Conservation (phyloP, 495 filamentous ascomycete genomes). For the Xylaria scruposa region DNA sequence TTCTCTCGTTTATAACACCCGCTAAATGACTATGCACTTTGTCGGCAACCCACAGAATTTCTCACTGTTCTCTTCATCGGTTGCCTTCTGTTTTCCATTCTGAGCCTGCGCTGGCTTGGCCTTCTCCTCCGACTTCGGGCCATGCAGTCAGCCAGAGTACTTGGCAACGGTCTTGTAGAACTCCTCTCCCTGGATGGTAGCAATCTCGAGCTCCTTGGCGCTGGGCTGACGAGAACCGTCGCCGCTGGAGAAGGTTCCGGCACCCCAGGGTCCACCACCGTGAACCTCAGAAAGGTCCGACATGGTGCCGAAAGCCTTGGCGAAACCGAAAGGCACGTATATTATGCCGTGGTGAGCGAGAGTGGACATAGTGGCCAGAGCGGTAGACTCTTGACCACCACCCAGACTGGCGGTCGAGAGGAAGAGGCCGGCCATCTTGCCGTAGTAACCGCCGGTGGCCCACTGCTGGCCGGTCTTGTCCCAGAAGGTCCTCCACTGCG, state of each 20-base stretch:
- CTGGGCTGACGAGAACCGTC: conserved; percentile 85
- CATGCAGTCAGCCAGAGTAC: conserved; percentile 86
- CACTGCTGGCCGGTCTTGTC: conserved; percentile 81
- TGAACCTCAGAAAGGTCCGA: conserved; percentile 75
- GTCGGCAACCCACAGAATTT: conserved; percentile 39
- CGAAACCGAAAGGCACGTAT: conserved; percentile 94
- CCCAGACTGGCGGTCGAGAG: conserved; percentile 80
- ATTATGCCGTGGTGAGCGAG: conserved; percentile 92
- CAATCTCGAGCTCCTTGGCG: conserved; percentile 75
- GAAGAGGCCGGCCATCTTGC: conserved; percentile 94
- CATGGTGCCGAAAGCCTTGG: conserved; percentile 73
- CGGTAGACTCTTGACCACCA: conserved; percentile 93
- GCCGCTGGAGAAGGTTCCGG: conserved; percentile 83
- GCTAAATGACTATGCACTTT: conserved; percentile 36
- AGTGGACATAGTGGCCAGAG: conserved; percentile 82
- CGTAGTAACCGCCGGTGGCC: conserved; percentile 74
- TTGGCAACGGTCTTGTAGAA: conserved; percentile 85
- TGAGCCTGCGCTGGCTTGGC: conserved; percentile 28
- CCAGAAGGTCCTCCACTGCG: conserved; percentile 92
- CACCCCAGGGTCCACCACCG: conserved; percentile 91
- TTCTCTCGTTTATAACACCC: not conserved
- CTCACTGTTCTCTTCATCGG: conserved; percentile 25
- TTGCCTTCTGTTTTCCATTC: not conserved
- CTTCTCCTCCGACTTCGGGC: conserved; percentile 22
- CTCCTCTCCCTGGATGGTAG: conserved; percentile 78